Conservation (phyloP, 2,329 filamentous ascomycete genomes). For the Venturia effusa region DNA sequence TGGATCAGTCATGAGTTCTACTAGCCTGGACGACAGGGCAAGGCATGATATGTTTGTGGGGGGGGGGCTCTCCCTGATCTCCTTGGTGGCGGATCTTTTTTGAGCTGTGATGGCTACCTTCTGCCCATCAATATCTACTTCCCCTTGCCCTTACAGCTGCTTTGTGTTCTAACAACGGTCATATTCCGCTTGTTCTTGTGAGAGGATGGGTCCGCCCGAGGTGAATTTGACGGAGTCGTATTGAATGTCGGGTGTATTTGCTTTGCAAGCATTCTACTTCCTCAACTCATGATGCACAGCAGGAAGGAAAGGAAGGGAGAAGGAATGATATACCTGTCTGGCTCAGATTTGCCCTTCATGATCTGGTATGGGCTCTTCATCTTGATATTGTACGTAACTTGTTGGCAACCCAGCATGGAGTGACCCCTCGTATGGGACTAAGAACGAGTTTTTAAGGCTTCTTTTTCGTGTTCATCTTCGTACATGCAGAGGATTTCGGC, state of each 20-base stretch:
- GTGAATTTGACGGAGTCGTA: neutral
- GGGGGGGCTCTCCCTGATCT: slow-evolving; percentile 80
- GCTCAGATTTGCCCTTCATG: neutral
- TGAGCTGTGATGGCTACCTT: slow-evolving; percentile 56
- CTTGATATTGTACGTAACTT: slow-evolving; percentile 34
- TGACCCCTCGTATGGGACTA: slow-evolving; percentile 68
- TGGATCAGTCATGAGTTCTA: slow-evolving; percentile 93
- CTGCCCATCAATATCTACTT: slow-evolving; percentile 72
- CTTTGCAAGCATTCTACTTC: neutral
- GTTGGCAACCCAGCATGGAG: slow-evolving; percentile 62
- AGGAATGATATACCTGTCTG: neutral
- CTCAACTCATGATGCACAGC: too few species aligned
- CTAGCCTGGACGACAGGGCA: slow-evolving; percentile 68
- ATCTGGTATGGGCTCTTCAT: neutral
- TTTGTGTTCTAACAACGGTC: slow-evolving; percentile 65
- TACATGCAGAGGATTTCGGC: slow-evolving; percentile 41
- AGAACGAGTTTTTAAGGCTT: slow-evolving; percentile 80
- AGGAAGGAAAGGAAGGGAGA: neutral
- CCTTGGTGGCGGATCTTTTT: slow-evolving; percentile 78
- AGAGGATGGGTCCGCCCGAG: neutral
- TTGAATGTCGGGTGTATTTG: neutral
- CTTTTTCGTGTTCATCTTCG: slow-evolving; percentile 89
- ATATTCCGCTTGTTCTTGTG: slow-evolving; percentile 55
- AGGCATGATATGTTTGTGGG: slow-evolving; percentile 58
- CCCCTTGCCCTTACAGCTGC: slow-evolving; percentile 67